Percentiles rank a stretch among this genome's conserved stretches.
phyloP scores from a whole-genome alignment of 2,329 filamentous ascomycete genomes.

The Trichothecium sympodiale region DNA sequence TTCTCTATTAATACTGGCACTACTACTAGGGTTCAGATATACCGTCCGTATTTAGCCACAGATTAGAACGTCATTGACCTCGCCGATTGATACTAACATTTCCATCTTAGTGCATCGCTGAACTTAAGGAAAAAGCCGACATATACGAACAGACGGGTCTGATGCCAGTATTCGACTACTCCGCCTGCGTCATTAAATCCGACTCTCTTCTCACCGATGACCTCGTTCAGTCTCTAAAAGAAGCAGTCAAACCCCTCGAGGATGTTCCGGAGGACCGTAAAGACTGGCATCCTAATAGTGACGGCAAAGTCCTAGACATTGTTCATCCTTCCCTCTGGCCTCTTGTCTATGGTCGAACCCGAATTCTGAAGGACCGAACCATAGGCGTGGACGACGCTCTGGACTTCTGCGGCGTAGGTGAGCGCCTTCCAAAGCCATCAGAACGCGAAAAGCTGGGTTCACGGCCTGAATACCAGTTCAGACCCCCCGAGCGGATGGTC shows the following conservation, averaged over 20 bases:
- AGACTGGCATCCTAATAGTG: constrained; percentile 52
- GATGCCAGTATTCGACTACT: constrained; percentile 21
- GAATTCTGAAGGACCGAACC: constrained; percentile 15
- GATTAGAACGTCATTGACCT: background rate
- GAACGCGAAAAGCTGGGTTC: too few relatives aligned
- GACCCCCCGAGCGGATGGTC: background rate
- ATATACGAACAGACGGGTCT: constrained; percentile 20
- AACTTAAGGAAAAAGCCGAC: constrained; percentile 20
- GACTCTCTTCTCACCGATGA: constrained; percentile 13
- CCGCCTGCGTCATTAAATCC: constrained; percentile 21
- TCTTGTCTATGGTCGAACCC: constrained; percentile 39
- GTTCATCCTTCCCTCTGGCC: constrained; percentile 56
- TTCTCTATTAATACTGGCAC: too few relatives aligned
- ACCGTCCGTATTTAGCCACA: background rate
- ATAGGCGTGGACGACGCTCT: constrained; percentile 27
- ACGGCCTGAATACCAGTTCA: too few relatives aligned
- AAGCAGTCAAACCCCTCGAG: constrained; percentile 35
- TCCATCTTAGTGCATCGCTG: constrained; percentile 16
- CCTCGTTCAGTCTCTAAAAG: constrained; percentile 23
- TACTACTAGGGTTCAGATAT: too few relatives aligned
- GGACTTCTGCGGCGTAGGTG: constrained; percentile 19
- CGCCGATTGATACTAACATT: constrained; percentile 1
- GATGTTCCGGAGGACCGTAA: constrained; percentile 34
- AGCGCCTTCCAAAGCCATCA: constrained; percentile 11
- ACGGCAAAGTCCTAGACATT: constrained; percentile 47